Conservation (phyloP, 2,329 filamentous ascomycete genomes). For the Leptographium procerum region DNA sequence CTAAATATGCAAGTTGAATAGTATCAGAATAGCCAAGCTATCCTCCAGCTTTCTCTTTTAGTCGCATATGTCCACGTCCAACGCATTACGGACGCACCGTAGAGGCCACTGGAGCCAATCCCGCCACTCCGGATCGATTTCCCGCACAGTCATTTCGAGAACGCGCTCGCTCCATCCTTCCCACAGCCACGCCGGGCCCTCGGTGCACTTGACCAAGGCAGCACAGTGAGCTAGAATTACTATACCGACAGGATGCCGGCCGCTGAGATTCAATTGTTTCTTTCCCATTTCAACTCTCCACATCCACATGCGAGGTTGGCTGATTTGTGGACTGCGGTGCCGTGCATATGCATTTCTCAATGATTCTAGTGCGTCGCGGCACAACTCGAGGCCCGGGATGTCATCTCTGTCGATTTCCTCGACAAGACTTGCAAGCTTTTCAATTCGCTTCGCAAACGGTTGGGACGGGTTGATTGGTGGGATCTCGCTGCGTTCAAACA, state of each 20-base stretch:
- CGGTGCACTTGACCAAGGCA: neutral
- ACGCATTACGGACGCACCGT: neutral
- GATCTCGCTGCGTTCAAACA: neutral
- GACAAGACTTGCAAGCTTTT: neutral
- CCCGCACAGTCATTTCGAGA: neutral
- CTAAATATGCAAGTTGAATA: too few species aligned
- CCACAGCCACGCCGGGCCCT: neutral
- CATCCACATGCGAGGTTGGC: conserved; percentile 1
- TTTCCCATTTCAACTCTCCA: neutral
- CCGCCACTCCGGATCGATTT: neutral
- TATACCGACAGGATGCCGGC: neutral
- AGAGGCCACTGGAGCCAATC: conserved; percentile 1
- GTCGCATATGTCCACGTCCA: neutral
- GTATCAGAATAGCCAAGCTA: too few species aligned
- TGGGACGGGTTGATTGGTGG: neutral
- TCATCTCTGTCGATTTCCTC: neutral
- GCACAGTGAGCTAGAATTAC: neutral
- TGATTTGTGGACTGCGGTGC: neutral
- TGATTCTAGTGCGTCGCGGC: neutral
- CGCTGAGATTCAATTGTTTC: neutral
- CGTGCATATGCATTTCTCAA: conserved; percentile 1
- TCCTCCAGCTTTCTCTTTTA: neutral
- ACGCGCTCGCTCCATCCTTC: conserved; percentile 1
- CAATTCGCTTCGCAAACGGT: neutral
- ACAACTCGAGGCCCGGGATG: neutral